Conservation (phyloP, 495 filamentous ascomycete species). For the Trichoderma reesei region DNA sequence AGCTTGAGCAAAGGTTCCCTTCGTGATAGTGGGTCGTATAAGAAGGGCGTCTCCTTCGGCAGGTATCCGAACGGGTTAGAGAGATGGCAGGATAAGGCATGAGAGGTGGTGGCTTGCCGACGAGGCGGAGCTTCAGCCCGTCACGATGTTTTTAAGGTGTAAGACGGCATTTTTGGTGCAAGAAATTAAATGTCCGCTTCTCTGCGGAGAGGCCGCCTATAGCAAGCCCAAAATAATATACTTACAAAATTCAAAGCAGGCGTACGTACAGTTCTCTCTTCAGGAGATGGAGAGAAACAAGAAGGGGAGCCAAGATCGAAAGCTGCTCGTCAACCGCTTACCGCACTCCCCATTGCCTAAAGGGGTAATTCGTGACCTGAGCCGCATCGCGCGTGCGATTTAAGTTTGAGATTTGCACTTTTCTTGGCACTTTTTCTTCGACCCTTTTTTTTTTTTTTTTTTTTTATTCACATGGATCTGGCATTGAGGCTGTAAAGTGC, state of each 20-base stretch:
- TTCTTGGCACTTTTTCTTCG: neutral
- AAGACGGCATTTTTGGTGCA: no score
- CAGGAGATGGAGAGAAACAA: neutral
- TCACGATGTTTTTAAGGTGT: no score
- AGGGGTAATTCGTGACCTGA: neutral
- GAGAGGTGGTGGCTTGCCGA: neutral
- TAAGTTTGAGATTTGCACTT: slow-evolving; percentile 1
- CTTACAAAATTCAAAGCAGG: no score
- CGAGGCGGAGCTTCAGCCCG: neutral
- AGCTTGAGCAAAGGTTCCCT: neutral
- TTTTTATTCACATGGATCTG: no score
- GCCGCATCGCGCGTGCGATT: neutral
- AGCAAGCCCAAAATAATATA: no score
- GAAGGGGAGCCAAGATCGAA: neutral
- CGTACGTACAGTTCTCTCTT: no score
- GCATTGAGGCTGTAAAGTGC: no score
- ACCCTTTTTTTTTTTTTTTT: no score
- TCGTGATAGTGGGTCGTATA: slow-evolving; percentile 1
- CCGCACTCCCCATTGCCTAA: neutral
- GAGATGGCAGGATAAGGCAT: neutral
- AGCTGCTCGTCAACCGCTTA: neutral
- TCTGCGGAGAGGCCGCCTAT: no score
- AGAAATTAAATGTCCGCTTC: no score
- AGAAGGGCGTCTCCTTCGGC: neutral
- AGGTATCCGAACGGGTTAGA: neutral